A percentile compares a stretch with the other conserved stretches of the same genome.
These are phyloP conservation scores for Kluyveromyces starmeri DNA, from an alignment of 805 yeast species.

Conservation along the genomic window DNA sequence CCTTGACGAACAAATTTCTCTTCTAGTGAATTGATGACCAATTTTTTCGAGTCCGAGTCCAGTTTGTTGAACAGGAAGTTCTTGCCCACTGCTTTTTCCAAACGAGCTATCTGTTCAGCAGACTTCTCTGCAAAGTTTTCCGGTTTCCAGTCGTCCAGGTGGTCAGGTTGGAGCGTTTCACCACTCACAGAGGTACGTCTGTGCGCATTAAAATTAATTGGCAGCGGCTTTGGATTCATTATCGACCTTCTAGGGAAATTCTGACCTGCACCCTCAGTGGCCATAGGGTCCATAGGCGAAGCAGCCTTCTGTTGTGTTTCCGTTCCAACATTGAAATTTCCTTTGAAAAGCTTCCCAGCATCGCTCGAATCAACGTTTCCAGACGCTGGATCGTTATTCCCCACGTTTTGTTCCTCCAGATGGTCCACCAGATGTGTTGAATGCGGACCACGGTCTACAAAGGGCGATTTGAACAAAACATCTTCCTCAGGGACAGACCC, in stretches of 20 bases:
- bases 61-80: conserved; percentile 81
- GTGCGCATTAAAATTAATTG: conserved; percentile 60
- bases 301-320: conserved; percentile 13
- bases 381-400: neutral
- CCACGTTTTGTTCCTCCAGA: conserved; percentile 3
- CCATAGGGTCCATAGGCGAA: conserved; percentile 17
- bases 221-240: conserved; percentile 30
- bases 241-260: conserved; percentile 13
- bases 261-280: conserved; percentile 18
- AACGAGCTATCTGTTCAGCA: conserved; percentile 53
- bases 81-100: conserved; percentile 62
- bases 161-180: conserved; percentile 73
- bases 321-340: conserved; percentile 22
- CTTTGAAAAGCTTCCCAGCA: conserved; percentile 19
- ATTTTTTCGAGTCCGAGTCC: conserved; percentile 65
- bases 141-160: conserved; percentile 71
- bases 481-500: conserved; percentile 8
- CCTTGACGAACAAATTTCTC: conserved; percentile 56
- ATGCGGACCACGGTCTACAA: conserved; percentile 58
- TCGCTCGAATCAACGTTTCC: conserved; percentile 1
- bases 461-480: conserved; percentile 48
- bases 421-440: conserved; percentile 29
- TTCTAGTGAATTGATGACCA: conserved; percentile 77
- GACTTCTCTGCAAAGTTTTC: conserved; percentile 45
- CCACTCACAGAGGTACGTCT: conserved; percentile 89